Conservation (phyloP, 78 protist genomes). For the Salpingoeca rosetta region DNA sequence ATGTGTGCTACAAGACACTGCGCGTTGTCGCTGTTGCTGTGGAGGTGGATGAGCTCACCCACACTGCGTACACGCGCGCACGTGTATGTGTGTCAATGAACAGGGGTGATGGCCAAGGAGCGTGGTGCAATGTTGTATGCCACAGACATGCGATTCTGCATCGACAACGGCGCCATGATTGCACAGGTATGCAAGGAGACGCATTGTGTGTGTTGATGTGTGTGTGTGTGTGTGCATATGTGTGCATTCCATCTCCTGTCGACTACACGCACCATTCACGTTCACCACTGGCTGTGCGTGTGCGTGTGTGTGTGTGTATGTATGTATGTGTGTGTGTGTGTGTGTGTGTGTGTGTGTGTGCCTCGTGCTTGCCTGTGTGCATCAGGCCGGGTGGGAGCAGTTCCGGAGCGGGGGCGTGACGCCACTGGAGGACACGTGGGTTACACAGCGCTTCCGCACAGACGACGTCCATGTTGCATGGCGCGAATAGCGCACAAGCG, state of each 20-base stretch:
- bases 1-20: no score
- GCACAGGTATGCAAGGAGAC: no score
- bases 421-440: slow-evolving; percentile 49
- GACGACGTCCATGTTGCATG: slow-evolving; percentile 90
- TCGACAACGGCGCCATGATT: slow-evolving; percentile 99
- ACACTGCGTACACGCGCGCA: no score
- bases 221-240: no score
- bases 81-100: neutral
- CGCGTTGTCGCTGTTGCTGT: no score
- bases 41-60: no score
- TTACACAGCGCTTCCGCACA: slow-evolving; percentile 86
- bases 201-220: no score
- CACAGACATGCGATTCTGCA: slow-evolving; percentile 94
- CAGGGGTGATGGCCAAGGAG: slow-evolving; percentile 76
- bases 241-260: no score
- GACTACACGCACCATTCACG: no score
- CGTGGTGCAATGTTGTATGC: slow-evolving; percentile 76
- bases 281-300: no score
- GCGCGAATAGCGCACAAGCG: slow-evolving; percentile 39
- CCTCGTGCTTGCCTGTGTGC: slow-evolving; percentile 12
- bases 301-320: no score
- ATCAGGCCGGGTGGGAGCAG: slow-evolving; percentile 73
- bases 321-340: neutral
- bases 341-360: neutral
- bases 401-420: slow-evolving; percentile 42